A percentile compares a stretch with the other conserved stretches of the same genome.
Evolutionary conservation across 2,329 filamentous ascomycete genomes (phyloP).

Genomic region (Coniella vitis): DNA sequence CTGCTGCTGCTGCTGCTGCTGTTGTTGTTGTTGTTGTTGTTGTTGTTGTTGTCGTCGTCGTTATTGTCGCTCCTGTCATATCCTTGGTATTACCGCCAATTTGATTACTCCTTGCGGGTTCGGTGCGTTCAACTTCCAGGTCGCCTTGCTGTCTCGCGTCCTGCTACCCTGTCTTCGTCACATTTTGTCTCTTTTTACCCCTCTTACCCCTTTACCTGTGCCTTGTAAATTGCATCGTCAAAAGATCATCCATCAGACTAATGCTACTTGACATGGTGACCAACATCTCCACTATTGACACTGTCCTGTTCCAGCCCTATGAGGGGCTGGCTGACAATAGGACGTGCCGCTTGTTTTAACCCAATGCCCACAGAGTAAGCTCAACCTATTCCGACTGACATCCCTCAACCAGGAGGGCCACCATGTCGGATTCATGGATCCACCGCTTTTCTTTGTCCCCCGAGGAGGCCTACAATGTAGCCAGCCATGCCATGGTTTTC

Average conservation of each 20-base stretch:
- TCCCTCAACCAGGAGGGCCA: neutral
- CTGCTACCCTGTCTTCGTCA: no score
- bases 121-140: no score
- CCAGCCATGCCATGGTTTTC: neutral
- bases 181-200: neutral
- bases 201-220: neutral
- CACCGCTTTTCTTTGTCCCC: constrained; percentile 4
- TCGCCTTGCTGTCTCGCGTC: no score
- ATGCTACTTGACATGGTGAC: constrained; percentile 2
- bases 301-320: constrained; percentile 14
- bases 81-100: no score
- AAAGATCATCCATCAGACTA: neutral
- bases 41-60: no score
- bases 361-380: constrained; percentile 9
- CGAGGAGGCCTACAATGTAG: neutral
- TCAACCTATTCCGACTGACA: neutral
- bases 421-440: constrained; percentile 4
- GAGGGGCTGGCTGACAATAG: constrained; percentile 10
- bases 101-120: no score
- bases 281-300: constrained; percentile 8
- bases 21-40: no score
- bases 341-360: constrained; percentile 8
- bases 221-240: neutral
- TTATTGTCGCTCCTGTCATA: no score
- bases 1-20: no score